phyloP scores from a whole-genome alignment of 2,329 filamentous ascomycete genomes.

The Colletotrichum sp. region DNA sequence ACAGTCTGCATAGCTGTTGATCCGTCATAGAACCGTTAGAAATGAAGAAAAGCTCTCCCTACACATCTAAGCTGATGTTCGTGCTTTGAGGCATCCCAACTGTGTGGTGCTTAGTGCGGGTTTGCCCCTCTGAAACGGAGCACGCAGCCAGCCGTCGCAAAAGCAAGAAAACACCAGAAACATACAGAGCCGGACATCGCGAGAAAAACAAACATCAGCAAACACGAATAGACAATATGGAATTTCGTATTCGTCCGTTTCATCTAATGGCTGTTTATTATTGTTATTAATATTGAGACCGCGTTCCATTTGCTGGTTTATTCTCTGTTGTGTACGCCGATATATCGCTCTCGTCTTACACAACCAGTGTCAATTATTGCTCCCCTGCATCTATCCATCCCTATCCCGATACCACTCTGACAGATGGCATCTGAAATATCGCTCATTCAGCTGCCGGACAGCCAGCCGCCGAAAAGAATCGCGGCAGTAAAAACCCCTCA shows the following conservation, averaged over 20 bases:
- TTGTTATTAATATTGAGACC: neutral
- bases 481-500: neutral
- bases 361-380: neutral
- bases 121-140: neutral
- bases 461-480: neutral
- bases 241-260: neutral
- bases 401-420: neutral
- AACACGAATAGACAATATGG: neutral
- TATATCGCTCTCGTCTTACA: neutral
- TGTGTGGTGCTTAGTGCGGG: neutral
- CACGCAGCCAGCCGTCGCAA: neutral
- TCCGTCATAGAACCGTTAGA: neutral
- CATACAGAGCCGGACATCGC: neutral
- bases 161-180: neutral
- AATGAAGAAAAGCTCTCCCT: neutral
- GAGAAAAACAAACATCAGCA: neutral
- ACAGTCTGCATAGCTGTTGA: neutral
- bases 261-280: neutral
- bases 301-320: neutral
- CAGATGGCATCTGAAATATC: neutral
- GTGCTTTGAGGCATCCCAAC: neutral
- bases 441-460: neutral
- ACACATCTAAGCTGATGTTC: neutral
- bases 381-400: neutral
- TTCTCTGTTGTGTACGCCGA: neutral